phyloP scores from a whole-genome alignment of 371 early-diverging fungal species.

The Mucor racemosus region DNA sequence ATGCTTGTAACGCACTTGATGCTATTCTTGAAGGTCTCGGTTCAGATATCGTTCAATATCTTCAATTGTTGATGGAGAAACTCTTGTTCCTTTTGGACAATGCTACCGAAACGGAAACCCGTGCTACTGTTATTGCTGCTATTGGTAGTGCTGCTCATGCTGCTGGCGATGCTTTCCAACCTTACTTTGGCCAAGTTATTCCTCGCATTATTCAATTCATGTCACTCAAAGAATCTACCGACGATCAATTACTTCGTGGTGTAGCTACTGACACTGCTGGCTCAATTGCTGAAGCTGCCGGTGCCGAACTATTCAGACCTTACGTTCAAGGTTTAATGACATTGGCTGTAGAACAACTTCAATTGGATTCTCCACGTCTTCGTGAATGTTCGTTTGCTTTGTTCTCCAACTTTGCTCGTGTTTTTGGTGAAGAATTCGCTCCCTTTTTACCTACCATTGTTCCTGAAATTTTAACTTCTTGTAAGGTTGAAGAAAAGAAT shows the following conservation, averaged over 20 bases:
- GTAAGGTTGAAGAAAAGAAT: slow-evolving; percentile 70
- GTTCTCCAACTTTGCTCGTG: slow-evolving; percentile 78
- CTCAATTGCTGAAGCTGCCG: slow-evolving; percentile 83
- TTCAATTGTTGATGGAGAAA: slow-evolving; percentile 79
- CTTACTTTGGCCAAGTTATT: slow-evolving; percentile 79
- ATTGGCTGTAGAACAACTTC: slow-evolving; percentile 77
- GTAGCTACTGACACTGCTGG: slow-evolving; percentile 85
- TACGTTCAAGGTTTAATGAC: slow-evolving; percentile 73
- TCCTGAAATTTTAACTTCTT: slow-evolving; percentile 76
- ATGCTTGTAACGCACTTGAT: slow-evolving; percentile 83
- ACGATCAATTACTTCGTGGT: slow-evolving; percentile 76
- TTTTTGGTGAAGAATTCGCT: slow-evolving; percentile 79
- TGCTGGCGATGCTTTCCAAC: slow-evolving; percentile 69
- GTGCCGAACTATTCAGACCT: slow-evolving; percentile 79
- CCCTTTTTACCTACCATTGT: slow-evolving; percentile 75
- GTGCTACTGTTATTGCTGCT: slow-evolving; percentile 78
- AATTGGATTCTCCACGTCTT: slow-evolving; percentile 70
- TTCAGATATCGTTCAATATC: slow-evolving; percentile 72
- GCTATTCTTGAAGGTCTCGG: slow-evolving; percentile 81
- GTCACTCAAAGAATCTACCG: slow-evolving; percentile 62
- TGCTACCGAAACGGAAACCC: slow-evolving; percentile 60
- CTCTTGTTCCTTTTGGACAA: slow-evolving; percentile 72
- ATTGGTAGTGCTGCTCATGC: slow-evolving; percentile 89
- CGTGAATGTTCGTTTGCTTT: slow-evolving; percentile 85
- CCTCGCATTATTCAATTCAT: slow-evolving; percentile 71